Evolutionary conservation across 163 green algal species (phyloP).

Genomic region (Scenedesmus sp.): DNA sequence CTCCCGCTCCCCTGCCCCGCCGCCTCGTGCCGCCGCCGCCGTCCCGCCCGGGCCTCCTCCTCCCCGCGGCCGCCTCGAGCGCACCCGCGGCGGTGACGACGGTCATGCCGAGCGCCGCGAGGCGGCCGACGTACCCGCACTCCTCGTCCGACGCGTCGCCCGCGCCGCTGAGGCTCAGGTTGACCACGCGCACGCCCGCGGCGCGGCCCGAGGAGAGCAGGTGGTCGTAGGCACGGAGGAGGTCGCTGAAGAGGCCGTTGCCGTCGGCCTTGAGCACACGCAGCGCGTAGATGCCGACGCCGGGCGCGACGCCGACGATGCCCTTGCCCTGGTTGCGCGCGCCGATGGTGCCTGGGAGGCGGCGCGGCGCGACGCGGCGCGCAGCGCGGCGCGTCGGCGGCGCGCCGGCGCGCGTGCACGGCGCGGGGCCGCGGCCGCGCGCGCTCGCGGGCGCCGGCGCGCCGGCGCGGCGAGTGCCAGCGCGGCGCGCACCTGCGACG

Average conservation of each 20-base stretch:
- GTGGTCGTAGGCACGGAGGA: constrained; percentile 37
- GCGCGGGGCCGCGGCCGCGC: no score
- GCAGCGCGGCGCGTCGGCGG: no score
- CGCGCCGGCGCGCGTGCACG: no score
- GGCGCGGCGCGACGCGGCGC: not conserved
- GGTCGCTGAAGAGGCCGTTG: constrained; percentile 30
- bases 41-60: not conserved
- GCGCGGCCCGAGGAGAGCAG: not conserved
- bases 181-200: constrained; percentile 35
- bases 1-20: not conserved
- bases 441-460: no score
- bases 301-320: constrained; percentile 32
- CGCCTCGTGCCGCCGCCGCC: no score
- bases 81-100: constrained; percentile 38
- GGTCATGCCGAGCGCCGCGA: constrained; percentile 30
- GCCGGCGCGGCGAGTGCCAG: no score
- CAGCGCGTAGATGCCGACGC: constrained; percentile 35
- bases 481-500: constrained; percentile 19
- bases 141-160: constrained; percentile 11
- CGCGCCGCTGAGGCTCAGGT: constrained; percentile 30
- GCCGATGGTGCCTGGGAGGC: constrained; percentile 33
- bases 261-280: constrained; percentile 24
- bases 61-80: not conserved
- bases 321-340: constrained; percentile 40
- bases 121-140: constrained; percentile 6